Base-by-base conservation (phyloP, 192 early-diverging fungal species). In the Backusella morwellensis region DNA sequence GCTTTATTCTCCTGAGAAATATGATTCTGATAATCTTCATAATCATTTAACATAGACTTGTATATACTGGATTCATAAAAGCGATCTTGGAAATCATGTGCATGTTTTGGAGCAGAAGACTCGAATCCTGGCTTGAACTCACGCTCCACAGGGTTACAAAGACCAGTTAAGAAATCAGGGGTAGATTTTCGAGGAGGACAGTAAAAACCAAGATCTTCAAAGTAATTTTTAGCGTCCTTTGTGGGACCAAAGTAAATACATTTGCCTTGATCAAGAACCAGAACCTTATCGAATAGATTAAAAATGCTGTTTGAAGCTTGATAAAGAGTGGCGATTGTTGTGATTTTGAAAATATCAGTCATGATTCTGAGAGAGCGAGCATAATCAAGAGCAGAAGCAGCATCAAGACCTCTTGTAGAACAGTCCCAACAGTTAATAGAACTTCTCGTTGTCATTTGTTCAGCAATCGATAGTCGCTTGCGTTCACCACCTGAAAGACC, bases 321-420 rank as follows among this genome's bases (percentile, higher is more conserved):
- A 81, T 88, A 89, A 36, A 91, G 80, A 1, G 86, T 85, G 15
- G 82, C 86, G n/a, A 88, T 47, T 0, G 89, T 89, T 2, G 92
- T 85, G 68, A 89, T 90, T 42, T 90, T 81, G 63, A 91, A 80
- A 32, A 92, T 85, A 72, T 94, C 90, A 47, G 91, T 89, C 83
- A 87, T 88, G 50, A 93, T 90, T 52, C 94, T 90, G 35, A 95
- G 85, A 8, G 88, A 91, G 38, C 90, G 87, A 38, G 89, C 88
- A 73, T 93, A 95, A 76, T 95, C 94, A 56, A 96, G 85, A 42
- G 94, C 93, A 1, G 91, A 92, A 70, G 92, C 92, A 23, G 92
- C 91, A 84, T 96, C 94, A 50, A 96, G 86, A 47, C 94, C 94
- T 44, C 88, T 85, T 17, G 92, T 92, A 68, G 85, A 86, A 52